Conservation (phyloP, 2,329 filamentous ascomycete species). For the Macrophomina tecta region DNA sequence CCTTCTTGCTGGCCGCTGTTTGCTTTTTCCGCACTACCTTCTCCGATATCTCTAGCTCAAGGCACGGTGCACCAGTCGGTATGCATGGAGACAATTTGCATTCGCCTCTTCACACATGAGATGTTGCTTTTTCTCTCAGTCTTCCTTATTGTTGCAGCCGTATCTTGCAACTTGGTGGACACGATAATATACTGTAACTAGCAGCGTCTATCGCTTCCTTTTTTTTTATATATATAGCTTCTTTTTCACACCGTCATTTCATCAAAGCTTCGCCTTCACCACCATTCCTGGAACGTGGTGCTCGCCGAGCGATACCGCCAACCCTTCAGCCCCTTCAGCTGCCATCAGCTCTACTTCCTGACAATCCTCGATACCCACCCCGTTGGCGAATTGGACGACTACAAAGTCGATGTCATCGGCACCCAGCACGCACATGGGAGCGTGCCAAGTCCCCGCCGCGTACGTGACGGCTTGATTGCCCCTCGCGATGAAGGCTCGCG, state of each 20-base stretch:
- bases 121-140: too few species aligned
- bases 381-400: conserved; percentile 88
- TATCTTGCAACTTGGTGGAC: too few species aligned
- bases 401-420: conserved; percentile 77
- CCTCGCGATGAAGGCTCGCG: conserved; percentile 80
- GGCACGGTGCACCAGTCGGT: neutral
- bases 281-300: neutral
- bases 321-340: conserved; percentile 37
- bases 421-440: conserved; percentile 91
- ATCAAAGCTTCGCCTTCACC: conserved; percentile 35
- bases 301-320: conserved; percentile 38
- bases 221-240: too few species aligned
- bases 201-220: too few species aligned
- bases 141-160: too few species aligned
- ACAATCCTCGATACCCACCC: conserved; percentile 81
- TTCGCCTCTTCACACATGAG: neutral
- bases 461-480: conserved; percentile 89
- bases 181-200: too few species aligned
- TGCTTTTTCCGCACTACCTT: neutral
- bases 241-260: neutral
- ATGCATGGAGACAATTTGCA: neutral
- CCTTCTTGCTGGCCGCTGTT: neutral
- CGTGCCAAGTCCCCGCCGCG: conserved; percentile 90
- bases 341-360: conserved; percentile 70
- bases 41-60: neutral